Evolutionary conservation across 441 rosid species (phyloP).

Genomic region (Daphne laureola): DNA sequence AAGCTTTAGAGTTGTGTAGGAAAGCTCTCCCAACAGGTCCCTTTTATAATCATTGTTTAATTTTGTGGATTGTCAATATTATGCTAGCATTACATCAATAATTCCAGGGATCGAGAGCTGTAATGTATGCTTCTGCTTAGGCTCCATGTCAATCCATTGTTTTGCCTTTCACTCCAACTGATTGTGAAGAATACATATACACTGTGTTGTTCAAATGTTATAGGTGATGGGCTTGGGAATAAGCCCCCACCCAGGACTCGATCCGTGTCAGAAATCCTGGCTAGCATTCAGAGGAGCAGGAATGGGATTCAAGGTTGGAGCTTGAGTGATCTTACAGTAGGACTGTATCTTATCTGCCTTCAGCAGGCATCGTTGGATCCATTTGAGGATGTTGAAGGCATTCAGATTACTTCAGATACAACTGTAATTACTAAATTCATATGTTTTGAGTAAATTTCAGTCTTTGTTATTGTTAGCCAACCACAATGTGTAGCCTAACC

Average conservation of each 20-base stretch:
- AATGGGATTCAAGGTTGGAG: constrained; percentile 75
- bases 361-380: constrained; percentile 59
- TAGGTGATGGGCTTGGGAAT: constrained; percentile 39
- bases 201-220: constrained; percentile 12
- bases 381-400: constrained; percentile 57
- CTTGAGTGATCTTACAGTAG: constrained; percentile 73
- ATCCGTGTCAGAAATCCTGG: constrained; percentile 58
- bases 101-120: too few species aligned
- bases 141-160: too few species aligned
- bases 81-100: too few species aligned
- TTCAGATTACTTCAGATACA: constrained; percentile 46
- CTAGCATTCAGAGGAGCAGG: constrained; percentile 77
- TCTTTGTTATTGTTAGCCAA: not conserved
- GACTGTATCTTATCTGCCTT: constrained; percentile 70
- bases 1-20: constrained; percentile 66
- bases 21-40: constrained; percentile 59
- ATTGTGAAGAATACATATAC: constrained; percentile 2
- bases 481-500: too few species aligned
- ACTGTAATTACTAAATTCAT: constrained; percentile 32
- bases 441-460: constrained; percentile 5
- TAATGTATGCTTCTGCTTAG: too few species aligned
- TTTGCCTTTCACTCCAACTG: not conserved
- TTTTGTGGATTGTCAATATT: too few species aligned
- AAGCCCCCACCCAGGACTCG: constrained; percentile 40
- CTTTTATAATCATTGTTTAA: too few species aligned